Evolutionary conservation across 805 yeast species (phyloP).

Genomic region (Monosporozyma siamensis): DNA sequence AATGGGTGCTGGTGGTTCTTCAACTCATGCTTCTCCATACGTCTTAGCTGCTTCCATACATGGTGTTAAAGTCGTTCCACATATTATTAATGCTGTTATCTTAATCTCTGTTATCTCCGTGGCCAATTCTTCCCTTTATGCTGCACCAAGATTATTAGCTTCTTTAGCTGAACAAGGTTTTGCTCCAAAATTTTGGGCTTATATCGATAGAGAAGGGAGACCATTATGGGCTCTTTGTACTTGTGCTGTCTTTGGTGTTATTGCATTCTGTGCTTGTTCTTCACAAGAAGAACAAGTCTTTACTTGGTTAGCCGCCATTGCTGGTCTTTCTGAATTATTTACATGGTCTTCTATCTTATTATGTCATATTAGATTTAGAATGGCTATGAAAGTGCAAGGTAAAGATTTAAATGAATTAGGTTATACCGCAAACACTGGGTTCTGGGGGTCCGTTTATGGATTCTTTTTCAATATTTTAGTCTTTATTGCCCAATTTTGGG

Average conservation of each 20-base stretch:
- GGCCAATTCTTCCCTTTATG: constrained; percentile 67
- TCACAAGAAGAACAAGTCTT: constrained; percentile 43
- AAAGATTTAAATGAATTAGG: constrained; percentile 39
- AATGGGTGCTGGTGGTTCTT: constrained; percentile 41
- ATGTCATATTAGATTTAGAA: constrained; percentile 46
- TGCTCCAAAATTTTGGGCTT: constrained; percentile 46
- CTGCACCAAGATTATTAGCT: constrained; percentile 61
- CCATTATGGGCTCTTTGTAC: constrained; percentile 47
- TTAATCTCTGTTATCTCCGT: constrained; percentile 65
- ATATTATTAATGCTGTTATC: constrained; percentile 66
- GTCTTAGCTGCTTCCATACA: constrained; percentile 59
- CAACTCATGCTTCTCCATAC: constrained; percentile 59
- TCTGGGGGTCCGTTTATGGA: constrained; percentile 44
- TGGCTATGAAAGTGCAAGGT: constrained; percentile 44
- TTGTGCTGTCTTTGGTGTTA: constrained; percentile 44
- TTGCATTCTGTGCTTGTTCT: constrained; percentile 52
- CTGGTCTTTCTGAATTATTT: constrained; percentile 48
- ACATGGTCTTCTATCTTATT: constrained; percentile 50
- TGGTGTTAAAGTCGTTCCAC: constrained; percentile 57
- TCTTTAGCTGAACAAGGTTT: constrained; percentile 63
- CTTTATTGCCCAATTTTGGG: constrained; percentile 52
- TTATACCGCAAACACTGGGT: constrained; percentile 41
- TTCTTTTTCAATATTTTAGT: constrained; percentile 39
- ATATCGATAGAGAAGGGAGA: constrained; percentile 49
- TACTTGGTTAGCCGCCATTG: constrained; percentile 51